phyloP scores from a whole-genome alignment of 2,329 filamentous ascomycete species.

The Sclerotiophoma versabilis region DNA sequence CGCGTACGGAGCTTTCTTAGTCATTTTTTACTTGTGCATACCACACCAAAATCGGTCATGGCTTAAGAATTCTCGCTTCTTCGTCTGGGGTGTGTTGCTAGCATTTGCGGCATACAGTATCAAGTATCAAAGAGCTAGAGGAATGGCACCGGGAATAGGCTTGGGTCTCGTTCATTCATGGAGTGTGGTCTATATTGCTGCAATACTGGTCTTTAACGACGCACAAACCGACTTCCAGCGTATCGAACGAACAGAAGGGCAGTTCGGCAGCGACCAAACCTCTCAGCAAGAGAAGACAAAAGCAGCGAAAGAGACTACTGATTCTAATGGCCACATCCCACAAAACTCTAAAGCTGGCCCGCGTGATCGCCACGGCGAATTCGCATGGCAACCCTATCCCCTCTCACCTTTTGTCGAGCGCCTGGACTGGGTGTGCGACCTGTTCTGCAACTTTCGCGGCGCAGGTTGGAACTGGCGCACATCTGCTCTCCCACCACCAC shows the following conservation, averaged over 20 bases:
- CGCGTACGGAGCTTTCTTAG: constrained; percentile 47
- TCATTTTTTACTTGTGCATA: constrained; percentile 60
- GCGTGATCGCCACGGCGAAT: constrained; percentile 42
- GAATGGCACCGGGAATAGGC: constrained; percentile 61
- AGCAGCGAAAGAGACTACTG: not conserved
- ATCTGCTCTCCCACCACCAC: constrained; percentile 55
- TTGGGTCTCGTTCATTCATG: constrained; percentile 63
- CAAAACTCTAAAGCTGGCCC: constrained; percentile 29
- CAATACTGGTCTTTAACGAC: constrained; percentile 64
- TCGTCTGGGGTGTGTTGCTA: constrained; percentile 55
- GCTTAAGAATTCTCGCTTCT: constrained; percentile 52
- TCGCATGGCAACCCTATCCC: constrained; percentile 64
- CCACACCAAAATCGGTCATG: constrained; percentile 54
- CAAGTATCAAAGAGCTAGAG: constrained; percentile 55
- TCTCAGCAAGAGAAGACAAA: constrained; percentile 2
- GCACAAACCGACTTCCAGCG: constrained; percentile 62
- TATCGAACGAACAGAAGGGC: constrained; percentile 56
- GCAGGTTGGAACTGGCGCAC: constrained; percentile 67
- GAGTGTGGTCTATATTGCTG: constrained; percentile 61
- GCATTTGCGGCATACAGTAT: constrained; percentile 55
- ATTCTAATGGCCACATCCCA: not conserved
- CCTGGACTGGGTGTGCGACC: constrained; percentile 64
- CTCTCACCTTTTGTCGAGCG: constrained; percentile 56
- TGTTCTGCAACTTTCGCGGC: constrained; percentile 66
- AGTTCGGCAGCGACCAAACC: constrained; percentile 19